These are phyloP conservation scores for Pythium myriotylum DNA, from an alignment of 352 stramenopile genomes.

Conservation along the genomic window DNA sequence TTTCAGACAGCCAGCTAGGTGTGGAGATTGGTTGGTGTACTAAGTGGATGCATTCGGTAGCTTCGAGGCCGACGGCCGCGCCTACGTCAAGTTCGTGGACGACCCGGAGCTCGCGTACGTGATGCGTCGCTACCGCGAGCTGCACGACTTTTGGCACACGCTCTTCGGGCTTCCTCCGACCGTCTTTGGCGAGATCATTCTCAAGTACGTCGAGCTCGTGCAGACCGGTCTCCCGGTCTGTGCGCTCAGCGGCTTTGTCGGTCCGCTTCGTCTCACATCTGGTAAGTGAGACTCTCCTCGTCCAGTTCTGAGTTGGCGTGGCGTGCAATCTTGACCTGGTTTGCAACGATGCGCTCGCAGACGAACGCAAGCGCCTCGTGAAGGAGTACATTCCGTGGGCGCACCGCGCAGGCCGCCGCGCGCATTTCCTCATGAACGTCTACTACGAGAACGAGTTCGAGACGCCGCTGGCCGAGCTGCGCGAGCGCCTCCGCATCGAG, in stretches of 20 bases:
- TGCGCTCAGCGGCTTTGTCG: constrained; percentile 92
- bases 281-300: constrained; percentile 32
- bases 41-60: constrained; percentile 16
- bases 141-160: constrained; percentile 97
- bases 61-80: constrained; percentile 90
- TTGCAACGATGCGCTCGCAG: constrained; percentile 1
- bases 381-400: constrained; percentile 95
- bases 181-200: constrained; percentile 94
- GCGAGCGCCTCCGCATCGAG: constrained; percentile 47
- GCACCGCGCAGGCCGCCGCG: constrained; percentile 65
- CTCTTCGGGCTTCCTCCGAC: constrained; percentile 94
- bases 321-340: constrained; percentile 2
- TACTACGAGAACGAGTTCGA: constrained; percentile 97
- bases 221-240: constrained; percentile 95
- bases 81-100: constrained; percentile 87
- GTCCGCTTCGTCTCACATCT: constrained; percentile 76
- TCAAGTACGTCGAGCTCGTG: constrained; percentile 98
- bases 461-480: constrained; percentile 88
- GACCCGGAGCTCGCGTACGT: constrained; percentile 96
- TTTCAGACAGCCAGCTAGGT: no score
- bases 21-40: no score
- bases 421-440: constrained; percentile 89
- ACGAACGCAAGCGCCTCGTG: constrained; percentile 80
- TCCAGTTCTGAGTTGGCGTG: no score
- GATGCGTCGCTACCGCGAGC: constrained; percentile 94